Base-by-base conservation (phyloP, 1,139 yeast genomes). In the Yamadazyma aaseri region DNA sequence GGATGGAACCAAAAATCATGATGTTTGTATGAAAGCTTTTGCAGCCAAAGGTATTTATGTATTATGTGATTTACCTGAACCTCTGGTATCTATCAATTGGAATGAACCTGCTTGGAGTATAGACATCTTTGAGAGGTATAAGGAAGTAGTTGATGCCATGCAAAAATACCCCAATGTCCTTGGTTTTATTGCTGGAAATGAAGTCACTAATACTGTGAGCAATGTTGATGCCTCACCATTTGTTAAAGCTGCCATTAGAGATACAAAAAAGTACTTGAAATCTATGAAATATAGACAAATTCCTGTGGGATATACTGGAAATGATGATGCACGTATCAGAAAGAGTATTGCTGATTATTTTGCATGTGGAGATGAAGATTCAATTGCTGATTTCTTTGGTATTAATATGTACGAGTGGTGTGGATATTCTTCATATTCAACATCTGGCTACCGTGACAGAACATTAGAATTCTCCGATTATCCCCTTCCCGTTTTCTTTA, bases 351-450 rank as follows among this genome's bases (percentile, higher is more conserved):
- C 80, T 10, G 56, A 65, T 28, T 78, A 76, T 50, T 73, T 77
- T 46, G 63, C 65, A 11, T 78, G 84, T 53, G 57, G 60, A 10
- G 62, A 59, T 2, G 53, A 44, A 2, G 62, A 44, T 7, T 32
- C 48, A 5, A 43, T 41, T 12, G 63, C 72, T 7, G 84, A 78
- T 46, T 78, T 78, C 45, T 71, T 75, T 46, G 83, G 81, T 1
- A 61, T 78, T 31, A 78, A 78, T 46, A 77, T 76, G 73, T 78
- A 77, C 50, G 82, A 77, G 49, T 79, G 85, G 84, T 79, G 85
- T 58, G 85, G 84, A 0, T 71, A 75, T 42, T 77, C 83, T 1
- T 65, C 76, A 5, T 76, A 64, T 49, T 63, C 69, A 11, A 65
- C 75, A 3, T 74, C 81, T 30, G 84, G 84, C 0, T 78, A 76